A percentile compares a stretch with the other conserved stretches of the same genome.
These are phyloP conservation scores for Strobilomyces echinocephalus DNA, from an alignment of 768 basidiomycete species.

Conservation along the genomic window DNA sequence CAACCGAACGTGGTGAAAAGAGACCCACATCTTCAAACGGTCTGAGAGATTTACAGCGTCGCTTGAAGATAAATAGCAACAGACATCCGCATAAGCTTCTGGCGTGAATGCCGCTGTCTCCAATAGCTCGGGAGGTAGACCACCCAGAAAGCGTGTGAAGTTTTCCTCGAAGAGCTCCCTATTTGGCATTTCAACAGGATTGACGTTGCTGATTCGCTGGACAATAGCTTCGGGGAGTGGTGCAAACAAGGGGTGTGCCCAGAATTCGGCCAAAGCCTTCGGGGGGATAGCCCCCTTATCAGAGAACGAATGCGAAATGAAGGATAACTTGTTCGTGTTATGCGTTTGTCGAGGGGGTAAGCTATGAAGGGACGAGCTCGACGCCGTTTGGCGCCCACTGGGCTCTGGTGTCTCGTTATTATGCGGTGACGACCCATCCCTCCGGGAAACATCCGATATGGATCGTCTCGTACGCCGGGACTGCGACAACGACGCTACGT, in stretches of 20 bases:
- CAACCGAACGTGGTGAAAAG: conserved; percentile 55
- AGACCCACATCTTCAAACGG: conserved; percentile 49
- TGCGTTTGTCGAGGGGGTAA: conserved; percentile 22
- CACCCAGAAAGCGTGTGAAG: conserved; percentile 44
- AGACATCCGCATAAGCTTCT: conserved; percentile 50
- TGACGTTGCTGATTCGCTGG: conserved; percentile 49
- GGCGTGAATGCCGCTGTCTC: conserved; percentile 57
- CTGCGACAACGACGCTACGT: conserved; percentile 37
- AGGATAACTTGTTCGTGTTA: conserved; percentile 33
- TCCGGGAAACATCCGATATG: conserved; percentile 17
- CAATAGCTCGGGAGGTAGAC: conserved; percentile 49
- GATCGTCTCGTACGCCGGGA: conserved; percentile 24
- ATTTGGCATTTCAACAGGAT: conserved; percentile 56
- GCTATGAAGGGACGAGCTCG: conserved; percentile 20
- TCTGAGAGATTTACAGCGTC: conserved; percentile 31
- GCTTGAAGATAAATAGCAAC: conserved; percentile 41
- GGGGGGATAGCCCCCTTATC: conserved; percentile 37
- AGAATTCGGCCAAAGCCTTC: conserved; percentile 48
- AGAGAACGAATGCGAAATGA: conserved; percentile 41
- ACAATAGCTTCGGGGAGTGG: conserved; percentile 55
- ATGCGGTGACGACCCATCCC: conserved; percentile 13
- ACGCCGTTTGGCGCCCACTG: conserved; percentile 15
- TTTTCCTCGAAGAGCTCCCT: conserved; percentile 49
- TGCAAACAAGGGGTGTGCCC: conserved; percentile 54
- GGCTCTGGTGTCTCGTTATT: conserved; percentile 24